Conservation (phyloP, 2,329 filamentous ascomycete species). For the Mollisiaceae sp. region DNA sequence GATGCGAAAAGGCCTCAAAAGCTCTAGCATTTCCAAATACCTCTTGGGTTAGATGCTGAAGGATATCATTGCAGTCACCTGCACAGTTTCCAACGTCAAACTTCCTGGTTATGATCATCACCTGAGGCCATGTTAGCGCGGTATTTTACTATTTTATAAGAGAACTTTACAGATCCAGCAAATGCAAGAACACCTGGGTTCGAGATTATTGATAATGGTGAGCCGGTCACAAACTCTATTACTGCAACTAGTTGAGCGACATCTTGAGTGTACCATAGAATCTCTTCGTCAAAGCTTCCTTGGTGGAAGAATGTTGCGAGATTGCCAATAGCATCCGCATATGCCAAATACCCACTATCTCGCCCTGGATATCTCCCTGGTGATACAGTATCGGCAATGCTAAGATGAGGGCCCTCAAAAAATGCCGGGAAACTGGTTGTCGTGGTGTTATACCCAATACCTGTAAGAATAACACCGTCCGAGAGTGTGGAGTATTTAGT, state of each 20-base stretch:
- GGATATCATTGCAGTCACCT: not conserved
- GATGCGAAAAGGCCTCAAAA: slow-evolving; percentile 3
- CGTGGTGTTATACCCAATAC: slow-evolving; percentile 36
- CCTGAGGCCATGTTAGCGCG: not conserved
- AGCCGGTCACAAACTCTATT: not conserved
- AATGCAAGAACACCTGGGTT: not conserved
- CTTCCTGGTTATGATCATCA: not conserved
- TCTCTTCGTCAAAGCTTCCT: not conserved
- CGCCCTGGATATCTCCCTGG: not conserved
- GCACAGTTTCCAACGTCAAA: slow-evolving; percentile 4
- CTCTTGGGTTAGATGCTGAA: not conserved
- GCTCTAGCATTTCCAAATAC: slow-evolving; percentile 1
- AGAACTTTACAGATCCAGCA: not conserved
- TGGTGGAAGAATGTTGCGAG: not conserved
- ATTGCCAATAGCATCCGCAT: not conserved
- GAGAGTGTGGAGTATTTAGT: slow-evolving; percentile 55
- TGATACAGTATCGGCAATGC: not conserved
- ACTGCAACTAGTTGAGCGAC: not conserved
- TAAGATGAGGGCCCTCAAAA: not conserved
- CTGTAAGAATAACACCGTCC: slow-evolving; percentile 64
- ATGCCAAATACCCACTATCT: not conserved
- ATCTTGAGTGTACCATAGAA: not conserved
- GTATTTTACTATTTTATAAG: not conserved
- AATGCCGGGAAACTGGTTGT: not conserved
- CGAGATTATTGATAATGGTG: not conserved